A percentile compares a stretch with the other conserved stretches of the same genome.
Evolutionary conservation across 169 alveolate genomes (phyloP).

Genomic region (Eimeria maxima): DNA sequence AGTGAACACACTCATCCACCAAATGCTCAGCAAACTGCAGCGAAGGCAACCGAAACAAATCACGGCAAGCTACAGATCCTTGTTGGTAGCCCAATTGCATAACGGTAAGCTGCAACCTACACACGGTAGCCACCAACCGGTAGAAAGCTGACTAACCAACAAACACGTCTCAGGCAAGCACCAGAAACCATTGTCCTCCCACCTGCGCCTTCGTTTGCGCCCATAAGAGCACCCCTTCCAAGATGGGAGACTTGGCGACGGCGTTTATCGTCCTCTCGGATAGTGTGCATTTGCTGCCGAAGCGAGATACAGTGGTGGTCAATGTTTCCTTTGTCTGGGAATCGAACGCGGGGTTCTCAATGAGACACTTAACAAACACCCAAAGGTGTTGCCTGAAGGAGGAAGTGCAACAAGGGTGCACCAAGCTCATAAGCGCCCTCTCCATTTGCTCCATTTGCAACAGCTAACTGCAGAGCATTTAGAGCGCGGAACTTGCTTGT

Average conservation of each 20-base stretch:
- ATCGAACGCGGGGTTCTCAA: slow-evolving; percentile 99
- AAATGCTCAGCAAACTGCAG: background rate
- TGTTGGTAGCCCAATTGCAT: background rate
- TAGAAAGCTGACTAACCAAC: background rate
- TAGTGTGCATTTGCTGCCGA: slow-evolving; percentile 95
- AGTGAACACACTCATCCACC: background rate
- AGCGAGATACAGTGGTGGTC: slow-evolving; percentile 90
- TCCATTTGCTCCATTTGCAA: background rate
- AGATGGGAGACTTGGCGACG: slow-evolving; percentile 93
- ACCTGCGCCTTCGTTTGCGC: slow-evolving; percentile 86
- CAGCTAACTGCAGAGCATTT: background rate
- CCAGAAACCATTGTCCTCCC: background rate
- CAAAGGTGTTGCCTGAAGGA: slow-evolving; percentile 92
- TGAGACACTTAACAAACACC: slow-evolving; percentile 98
- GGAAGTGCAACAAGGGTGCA: background rate
- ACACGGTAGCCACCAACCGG: background rate
- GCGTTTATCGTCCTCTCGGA: slow-evolving; percentile 93
- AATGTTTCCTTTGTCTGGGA: slow-evolving; percentile 97
- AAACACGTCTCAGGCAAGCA: background rate
- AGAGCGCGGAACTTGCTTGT: background rate
- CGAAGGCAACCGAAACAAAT: background rate
- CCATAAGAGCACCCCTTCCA: slow-evolving; percentile 89
- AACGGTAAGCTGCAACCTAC: background rate
- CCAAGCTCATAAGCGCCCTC: background rate
- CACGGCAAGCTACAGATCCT: background rate